Conservation (phyloP, 2,329 filamentous ascomycete species). For the Orbilia oligospora region DNA sequence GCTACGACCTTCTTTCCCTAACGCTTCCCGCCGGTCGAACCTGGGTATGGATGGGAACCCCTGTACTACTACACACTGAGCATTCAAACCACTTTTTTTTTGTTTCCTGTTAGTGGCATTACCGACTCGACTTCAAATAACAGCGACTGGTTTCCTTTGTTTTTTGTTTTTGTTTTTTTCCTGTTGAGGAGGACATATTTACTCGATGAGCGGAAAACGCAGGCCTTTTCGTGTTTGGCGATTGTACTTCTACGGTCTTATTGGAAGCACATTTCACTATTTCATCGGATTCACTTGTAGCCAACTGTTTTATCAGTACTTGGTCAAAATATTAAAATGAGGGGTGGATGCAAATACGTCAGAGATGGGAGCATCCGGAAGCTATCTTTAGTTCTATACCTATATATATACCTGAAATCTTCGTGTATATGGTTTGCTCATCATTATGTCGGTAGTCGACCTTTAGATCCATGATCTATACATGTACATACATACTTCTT, state of each 20-base stretch:
- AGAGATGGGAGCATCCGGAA: too few species aligned
- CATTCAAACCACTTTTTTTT: background rate
- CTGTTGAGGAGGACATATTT: slow-evolving; percentile 1
- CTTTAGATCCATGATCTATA: background rate
- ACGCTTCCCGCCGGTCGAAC: slow-evolving; percentile 9
- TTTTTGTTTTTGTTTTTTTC: background rate
- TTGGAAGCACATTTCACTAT: background rate
- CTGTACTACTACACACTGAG: slow-evolving; percentile 16
- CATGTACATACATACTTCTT: too few species aligned
- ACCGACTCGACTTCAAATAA: background rate
- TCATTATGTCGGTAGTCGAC: too few species aligned
- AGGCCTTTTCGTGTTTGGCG: background rate
- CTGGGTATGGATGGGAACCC: slow-evolving; percentile 19
- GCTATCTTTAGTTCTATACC: background rate
- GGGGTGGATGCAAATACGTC: background rate
- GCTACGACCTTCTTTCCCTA: slow-evolving; percentile 23
- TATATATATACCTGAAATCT: background rate
- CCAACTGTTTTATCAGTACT: too few species aligned
- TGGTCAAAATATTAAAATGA: too few species aligned
- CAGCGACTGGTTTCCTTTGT: slow-evolving; percentile 11
- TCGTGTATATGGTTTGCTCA: background rate
- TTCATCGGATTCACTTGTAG: background rate
- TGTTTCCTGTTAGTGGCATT: background rate
- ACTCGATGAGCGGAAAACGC: background rate
- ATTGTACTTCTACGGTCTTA: slow-evolving; percentile 1